Conservation (phyloP, 1,284 basidiomycete genomes). For the Volvariella volvacea region DNA sequence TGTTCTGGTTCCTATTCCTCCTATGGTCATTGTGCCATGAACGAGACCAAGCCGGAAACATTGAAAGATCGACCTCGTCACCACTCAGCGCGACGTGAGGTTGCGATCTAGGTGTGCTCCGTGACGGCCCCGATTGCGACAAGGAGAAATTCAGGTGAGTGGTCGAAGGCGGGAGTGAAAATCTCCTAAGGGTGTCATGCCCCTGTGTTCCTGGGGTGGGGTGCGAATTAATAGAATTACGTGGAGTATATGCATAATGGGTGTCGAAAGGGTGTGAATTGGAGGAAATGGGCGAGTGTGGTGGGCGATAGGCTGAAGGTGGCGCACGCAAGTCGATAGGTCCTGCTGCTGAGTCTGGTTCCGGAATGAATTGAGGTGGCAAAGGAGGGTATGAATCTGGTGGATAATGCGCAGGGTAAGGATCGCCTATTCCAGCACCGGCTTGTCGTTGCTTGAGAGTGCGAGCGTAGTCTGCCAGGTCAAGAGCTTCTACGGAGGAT, state of each 20-base stretch:
- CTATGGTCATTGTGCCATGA: no score
- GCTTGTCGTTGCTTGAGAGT: conserved; percentile 34
- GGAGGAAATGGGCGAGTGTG: conserved; percentile 18
- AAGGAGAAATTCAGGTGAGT: conserved; percentile 15
- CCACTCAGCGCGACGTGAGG: conserved; percentile 16
- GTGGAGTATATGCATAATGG: no score
- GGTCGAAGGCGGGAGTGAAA: conserved; percentile 13
- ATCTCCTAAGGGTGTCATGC: conserved; percentile 13
- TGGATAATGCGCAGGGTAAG: conserved; percentile 1
- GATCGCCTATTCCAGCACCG: conserved; percentile 6
- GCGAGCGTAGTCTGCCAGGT: conserved; percentile 60
- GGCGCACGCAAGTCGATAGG: conserved; percentile 8
- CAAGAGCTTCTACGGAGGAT: conserved; percentile 59
- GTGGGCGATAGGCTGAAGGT: conserved; percentile 16
- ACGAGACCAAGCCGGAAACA: conserved; percentile 56
- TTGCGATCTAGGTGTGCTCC: no score
- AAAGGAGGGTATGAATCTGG: conserved; percentile 26
- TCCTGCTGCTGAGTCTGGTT: conserved; percentile 4
- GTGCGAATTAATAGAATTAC: no score
- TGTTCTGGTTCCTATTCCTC: conserved; percentile 35
- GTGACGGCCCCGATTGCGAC: no score
- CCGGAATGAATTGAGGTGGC: conserved; percentile 10
- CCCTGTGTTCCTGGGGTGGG: no score
- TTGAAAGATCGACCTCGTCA: conserved; percentile 48
- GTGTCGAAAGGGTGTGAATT: conserved; percentile 28